phyloP scores from a whole-genome alignment of 2,329 filamentous ascomycete genomes.

The Penicillium olsonii region DNA sequence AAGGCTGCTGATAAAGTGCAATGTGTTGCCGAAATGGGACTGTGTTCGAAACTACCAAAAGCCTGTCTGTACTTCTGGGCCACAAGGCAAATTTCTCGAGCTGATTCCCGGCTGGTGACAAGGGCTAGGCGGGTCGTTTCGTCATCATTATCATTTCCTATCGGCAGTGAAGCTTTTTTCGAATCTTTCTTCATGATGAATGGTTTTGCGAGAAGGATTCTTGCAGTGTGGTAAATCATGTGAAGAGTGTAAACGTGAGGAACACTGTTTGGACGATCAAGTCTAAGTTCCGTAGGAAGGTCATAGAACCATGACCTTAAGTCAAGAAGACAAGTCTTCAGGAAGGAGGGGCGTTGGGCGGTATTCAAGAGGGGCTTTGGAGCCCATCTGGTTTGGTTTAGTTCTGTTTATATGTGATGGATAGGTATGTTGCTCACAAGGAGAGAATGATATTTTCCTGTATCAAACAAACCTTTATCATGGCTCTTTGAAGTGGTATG shows the following conservation, averaged over 20 bases:
- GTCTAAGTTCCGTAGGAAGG: slow-evolving; percentile 30
- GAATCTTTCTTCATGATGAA: too few species aligned
- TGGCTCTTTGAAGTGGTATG: too few species aligned
- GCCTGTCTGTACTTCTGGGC: slow-evolving; percentile 33
- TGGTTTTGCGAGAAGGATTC: slow-evolving; percentile 35
- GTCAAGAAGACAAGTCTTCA: slow-evolving; percentile 32
- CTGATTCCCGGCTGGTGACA: slow-evolving; percentile 23
- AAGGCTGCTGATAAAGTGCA: slow-evolving; percentile 37
- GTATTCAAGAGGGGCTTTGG: too few species aligned
- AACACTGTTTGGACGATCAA: slow-evolving; percentile 25
- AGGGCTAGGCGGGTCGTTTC: slow-evolving; percentile 4
- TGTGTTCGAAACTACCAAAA: slow-evolving; percentile 37
- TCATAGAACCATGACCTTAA: slow-evolving; percentile 40
- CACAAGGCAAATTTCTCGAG: slow-evolving; percentile 26
- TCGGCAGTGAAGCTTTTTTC: too few species aligned
- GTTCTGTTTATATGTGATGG: too few species aligned
- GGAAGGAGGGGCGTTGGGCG: too few species aligned
- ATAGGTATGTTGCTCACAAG: too few species aligned
- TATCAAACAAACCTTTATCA: too few species aligned
- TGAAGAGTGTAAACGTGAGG: slow-evolving; percentile 35
- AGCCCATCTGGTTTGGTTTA: too few species aligned
- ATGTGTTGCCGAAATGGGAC: slow-evolving; percentile 39
- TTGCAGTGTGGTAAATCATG: slow-evolving; percentile 39
- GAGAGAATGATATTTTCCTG: too few species aligned
- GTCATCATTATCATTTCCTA: neutral